Conservation (phyloP, 768 basidiomycete genomes). For the Austroboletus eburneus region DNA sequence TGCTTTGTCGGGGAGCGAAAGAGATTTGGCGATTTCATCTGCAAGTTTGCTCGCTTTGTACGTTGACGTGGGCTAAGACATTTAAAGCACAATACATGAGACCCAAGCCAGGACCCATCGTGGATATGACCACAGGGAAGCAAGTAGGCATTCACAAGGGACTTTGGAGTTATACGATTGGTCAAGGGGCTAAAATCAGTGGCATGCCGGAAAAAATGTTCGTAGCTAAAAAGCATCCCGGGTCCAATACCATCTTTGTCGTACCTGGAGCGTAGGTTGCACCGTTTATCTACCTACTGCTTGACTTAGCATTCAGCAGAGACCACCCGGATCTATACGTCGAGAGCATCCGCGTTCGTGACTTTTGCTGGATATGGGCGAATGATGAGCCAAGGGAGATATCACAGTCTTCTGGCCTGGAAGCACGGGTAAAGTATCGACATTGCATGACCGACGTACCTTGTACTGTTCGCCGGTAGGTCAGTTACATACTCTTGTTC, state of each 20-base stretch:
- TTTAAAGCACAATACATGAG: constrained; percentile 69
- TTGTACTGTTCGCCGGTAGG: constrained; percentile 52
- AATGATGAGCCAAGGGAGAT: constrained; percentile 49
- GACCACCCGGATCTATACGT: constrained; percentile 57
- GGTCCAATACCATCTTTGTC: constrained; percentile 65
- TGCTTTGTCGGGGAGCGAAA: constrained; percentile 88
- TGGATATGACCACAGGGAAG: constrained; percentile 52
- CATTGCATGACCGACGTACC: constrained; percentile 57
- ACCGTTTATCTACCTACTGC: neutral
- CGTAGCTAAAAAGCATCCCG: constrained; percentile 66
- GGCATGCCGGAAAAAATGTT: constrained; percentile 64
- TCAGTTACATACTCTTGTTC: constrained; percentile 1
- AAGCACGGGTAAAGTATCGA: constrained; percentile 57
- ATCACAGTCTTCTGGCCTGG: constrained; percentile 41
- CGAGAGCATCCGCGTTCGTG: constrained; percentile 33
- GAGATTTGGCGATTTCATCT: constrained; percentile 68
- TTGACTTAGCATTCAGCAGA: constrained; percentile 31
- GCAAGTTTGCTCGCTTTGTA: constrained; percentile 37
- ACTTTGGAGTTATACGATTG: constrained; percentile 82
- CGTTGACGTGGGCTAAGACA: neutral
- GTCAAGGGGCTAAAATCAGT: constrained; percentile 66
- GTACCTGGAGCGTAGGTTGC: constrained; percentile 64
- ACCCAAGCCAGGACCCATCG: constrained; percentile 64
- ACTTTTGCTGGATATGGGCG: constrained; percentile 79
- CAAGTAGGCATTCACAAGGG: constrained; percentile 63